Base-by-base conservation (phyloP, 2,329 filamentous ascomycete species). In the Colletotrichum chlorophyti region DNA sequence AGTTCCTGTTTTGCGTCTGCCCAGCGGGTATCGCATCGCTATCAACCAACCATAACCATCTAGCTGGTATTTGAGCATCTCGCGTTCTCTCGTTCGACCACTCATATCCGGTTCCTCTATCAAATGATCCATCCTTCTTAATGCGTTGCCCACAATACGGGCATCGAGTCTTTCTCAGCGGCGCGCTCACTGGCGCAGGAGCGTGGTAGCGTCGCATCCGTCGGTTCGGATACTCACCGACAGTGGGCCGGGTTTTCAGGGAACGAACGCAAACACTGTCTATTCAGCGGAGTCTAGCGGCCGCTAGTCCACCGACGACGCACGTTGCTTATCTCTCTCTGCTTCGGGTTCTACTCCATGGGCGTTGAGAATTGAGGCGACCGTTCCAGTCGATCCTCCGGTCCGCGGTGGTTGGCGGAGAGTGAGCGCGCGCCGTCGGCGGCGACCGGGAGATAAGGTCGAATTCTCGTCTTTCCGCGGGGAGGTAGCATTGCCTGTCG, bases 221-320 rank as follows among this genome's bases (percentile, higher is more conserved):
- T 40, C 31, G n/a, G 29, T 37, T 49, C 51, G 51, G 37, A 55
- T 49, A 29, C 27, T 55, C 31, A 23, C 55, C 43, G 51, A 59
- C 38, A 32, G 51, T 49, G 38, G 43, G 11, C 42, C 43, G 38
- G 49, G 14, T 21, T 32, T 23, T 45, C 24, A 19, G 34, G 34
- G 54, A 23, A 23, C 26, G 34, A 10, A 21, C 15, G 35, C 15
- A 27, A 19, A 29, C 32, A 38, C 37, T n/a, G 45, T 58, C 49
- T 54, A 43, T 59, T 49, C 50, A 26, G 55, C 55, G 37, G 55
- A 54, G 42, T 42, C 50, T 32, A 54, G 54, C 42, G 42, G 54
- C 26, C 49, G 45, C 45, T 40, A 14, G 17, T 14, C 17, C 12
- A 17, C 17, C 17, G 23, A 7, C 17, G n/a, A 31, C 32, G 27